A percentile compares a stretch with the other conserved stretches of the same genome.
Conservation (phyloP, 441 rosid genomes). For the Erodium moschatum region DNA sequence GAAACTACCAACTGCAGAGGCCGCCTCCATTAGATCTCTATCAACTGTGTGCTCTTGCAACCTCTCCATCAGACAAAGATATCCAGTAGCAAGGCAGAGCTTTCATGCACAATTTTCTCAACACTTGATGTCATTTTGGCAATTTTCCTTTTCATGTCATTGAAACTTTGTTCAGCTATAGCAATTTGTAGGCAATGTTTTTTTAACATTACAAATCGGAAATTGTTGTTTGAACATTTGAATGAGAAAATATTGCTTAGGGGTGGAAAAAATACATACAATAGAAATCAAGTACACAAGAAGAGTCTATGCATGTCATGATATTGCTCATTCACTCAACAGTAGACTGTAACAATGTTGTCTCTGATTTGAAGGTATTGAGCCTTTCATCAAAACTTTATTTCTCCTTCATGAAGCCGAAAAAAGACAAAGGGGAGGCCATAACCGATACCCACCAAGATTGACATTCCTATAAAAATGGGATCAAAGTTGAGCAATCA, state of each 20-base stretch:
- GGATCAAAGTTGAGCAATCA: conserved; percentile 1
- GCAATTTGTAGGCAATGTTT: no score
- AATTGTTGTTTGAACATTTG: not conserved
- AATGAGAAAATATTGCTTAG: not conserved
- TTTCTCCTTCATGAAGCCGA: conserved; percentile 34
- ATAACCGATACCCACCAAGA: conserved; percentile 38
- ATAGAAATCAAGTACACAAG: not conserved
- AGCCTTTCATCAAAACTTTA: conserved; percentile 28
- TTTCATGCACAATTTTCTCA: not conserved
- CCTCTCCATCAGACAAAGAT: no score
- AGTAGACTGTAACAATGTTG: no score
- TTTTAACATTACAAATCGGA: no score
- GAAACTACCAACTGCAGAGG: conserved; percentile 60
- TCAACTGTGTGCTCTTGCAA: no score
- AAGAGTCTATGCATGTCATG: not conserved
- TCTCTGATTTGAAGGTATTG: no score
- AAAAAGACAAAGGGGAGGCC: conserved; percentile 56
- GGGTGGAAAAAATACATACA: not conserved
- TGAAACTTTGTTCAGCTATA: not conserved
- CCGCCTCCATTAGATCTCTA: conserved; percentile 35
- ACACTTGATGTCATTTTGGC: not conserved
- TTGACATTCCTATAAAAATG: conserved; percentile 37
- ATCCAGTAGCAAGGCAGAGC: not conserved
- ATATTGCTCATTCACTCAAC: no score
- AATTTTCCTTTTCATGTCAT: not conserved